A percentile compares a stretch with the other conserved stretches of the same genome.
Conservation (phyloP, 257 asterid species). For the Penstemon newberryi region DNA sequence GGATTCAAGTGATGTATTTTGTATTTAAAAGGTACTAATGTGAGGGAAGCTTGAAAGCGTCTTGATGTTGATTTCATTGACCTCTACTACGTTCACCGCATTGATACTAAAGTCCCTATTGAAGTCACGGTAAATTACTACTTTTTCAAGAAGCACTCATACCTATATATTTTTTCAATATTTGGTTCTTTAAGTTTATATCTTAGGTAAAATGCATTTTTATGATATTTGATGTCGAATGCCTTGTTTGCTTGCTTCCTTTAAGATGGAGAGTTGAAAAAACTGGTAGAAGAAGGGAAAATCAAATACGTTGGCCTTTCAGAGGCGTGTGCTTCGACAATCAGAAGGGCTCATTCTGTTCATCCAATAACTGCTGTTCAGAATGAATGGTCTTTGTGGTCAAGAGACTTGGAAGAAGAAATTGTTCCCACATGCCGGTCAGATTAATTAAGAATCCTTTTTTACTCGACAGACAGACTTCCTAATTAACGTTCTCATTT, state of each 20-base stretch:
- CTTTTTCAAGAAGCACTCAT: too few species aligned
- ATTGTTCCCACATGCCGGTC: constrained; percentile 69
- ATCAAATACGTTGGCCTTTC: constrained; percentile 72
- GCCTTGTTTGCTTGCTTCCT: neutral
- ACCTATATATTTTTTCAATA: too few species aligned
- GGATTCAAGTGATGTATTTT: too few species aligned
- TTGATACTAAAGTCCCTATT: constrained; percentile 48
- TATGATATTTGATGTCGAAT: neutral
- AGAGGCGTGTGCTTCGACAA: constrained; percentile 73
- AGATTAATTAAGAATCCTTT: too few species aligned
- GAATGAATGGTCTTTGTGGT: constrained; percentile 76
- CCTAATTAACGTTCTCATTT: too few species aligned
- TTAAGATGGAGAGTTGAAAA: constrained; percentile 72
- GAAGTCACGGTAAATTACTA: constrained; percentile 23
- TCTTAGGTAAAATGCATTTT: neutral
- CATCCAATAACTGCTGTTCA: constrained; percentile 74
- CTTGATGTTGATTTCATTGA: constrained; percentile 47
- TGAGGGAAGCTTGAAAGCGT: constrained; percentile 53
- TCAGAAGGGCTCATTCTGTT: constrained; percentile 74
- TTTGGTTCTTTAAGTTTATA: neutral
- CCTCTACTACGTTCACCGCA: constrained; percentile 49
- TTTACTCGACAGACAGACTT: too few species aligned
- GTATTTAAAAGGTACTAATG: neutral
- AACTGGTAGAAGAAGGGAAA: constrained; percentile 77
- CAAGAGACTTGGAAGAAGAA: constrained; percentile 67